Conservation (phyloP, 129 eudicot genomes). For the Oenanthe sinensis region DNA sequence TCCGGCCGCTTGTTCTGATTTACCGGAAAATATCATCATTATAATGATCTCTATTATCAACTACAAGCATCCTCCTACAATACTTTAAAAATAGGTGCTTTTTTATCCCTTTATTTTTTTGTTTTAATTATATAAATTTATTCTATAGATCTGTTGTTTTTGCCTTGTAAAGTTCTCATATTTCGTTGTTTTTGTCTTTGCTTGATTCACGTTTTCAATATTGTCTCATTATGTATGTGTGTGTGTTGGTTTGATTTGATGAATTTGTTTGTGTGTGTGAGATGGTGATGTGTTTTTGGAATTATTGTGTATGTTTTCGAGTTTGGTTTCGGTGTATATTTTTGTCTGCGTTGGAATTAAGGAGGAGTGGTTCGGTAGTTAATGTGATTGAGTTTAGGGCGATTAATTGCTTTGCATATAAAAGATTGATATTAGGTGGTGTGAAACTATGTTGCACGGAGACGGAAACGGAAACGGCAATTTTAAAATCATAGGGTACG, state of each 20-base stretch:
- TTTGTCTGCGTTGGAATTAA: neutral
- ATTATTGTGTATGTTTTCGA: neutral
- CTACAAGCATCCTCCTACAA: neutral
- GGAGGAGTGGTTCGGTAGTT: neutral
- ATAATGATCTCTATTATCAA: constrained; percentile 1
- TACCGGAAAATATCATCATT: neutral
- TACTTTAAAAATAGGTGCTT: neutral
- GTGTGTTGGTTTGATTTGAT: neutral
- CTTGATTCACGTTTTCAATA: neutral
- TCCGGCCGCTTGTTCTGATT: neutral
- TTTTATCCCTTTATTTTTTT: neutral
- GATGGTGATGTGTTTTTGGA: neutral
- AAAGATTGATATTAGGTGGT: too few relatives aligned
- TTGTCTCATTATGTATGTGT: neutral
- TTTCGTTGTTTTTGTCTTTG: neutral
- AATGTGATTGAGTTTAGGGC: neutral
- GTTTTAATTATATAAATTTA: neutral
- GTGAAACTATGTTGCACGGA: too few relatives aligned
- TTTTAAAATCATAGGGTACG: too few relatives aligned
- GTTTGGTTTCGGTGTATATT: neutral
- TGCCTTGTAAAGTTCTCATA: neutral
- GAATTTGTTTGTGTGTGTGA: neutral
- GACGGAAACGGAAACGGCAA: too few relatives aligned
- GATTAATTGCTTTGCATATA: too few relatives aligned
- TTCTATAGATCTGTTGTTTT: neutral